Conservation (phyloP, 2,329 filamentous ascomycete species). For the Stagonosporopsis rhizophila region DNA sequence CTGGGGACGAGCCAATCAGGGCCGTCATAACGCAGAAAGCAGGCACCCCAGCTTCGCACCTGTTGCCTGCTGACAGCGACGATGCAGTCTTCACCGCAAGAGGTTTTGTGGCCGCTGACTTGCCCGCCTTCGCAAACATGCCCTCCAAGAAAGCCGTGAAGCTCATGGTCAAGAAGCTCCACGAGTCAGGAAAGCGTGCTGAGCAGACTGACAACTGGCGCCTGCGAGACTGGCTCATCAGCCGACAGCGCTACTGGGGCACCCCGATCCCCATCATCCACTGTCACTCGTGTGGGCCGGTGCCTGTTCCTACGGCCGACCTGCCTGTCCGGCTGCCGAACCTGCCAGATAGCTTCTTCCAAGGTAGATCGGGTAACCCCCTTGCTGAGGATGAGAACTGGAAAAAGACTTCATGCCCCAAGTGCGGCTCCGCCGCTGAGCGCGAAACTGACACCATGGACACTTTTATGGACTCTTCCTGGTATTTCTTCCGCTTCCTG, state of each 20-base stretch:
- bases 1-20: conserved; percentile 65
- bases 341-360: conserved; percentile 71
- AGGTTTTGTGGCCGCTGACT: conserved; percentile 71
- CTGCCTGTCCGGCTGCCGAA: conserved; percentile 79
- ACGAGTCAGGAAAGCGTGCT: conserved; percentile 63
- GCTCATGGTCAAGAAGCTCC: conserved; percentile 62
- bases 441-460: conserved; percentile 96
- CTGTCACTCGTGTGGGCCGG: conserved; percentile 76
- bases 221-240: conserved; percentile 87
- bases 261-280: conserved; percentile 89
- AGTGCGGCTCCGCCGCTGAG: conserved; percentile 72
- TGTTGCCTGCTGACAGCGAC: conserved; percentile 49
- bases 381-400: conserved; percentile 75
- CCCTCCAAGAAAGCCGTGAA: conserved; percentile 68
- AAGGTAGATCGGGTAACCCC: conserved; percentile 76
- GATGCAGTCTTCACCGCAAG: conserved; percentile 66
- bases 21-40: conserved; percentile 56
- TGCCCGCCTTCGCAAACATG: conserved; percentile 70
- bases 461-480: conserved; percentile 93
- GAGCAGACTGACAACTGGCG: conserved; percentile 76
- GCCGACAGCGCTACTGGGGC: conserved; percentile 92
- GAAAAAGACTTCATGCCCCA: conserved; percentile 77
- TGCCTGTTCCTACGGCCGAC: conserved; percentile 77
- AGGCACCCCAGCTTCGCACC: conserved; percentile 14
- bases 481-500: conserved; percentile 86